phyloP scores from a whole-genome alignment of 306 rosid genomes.

The Castanea crenata region DNA sequence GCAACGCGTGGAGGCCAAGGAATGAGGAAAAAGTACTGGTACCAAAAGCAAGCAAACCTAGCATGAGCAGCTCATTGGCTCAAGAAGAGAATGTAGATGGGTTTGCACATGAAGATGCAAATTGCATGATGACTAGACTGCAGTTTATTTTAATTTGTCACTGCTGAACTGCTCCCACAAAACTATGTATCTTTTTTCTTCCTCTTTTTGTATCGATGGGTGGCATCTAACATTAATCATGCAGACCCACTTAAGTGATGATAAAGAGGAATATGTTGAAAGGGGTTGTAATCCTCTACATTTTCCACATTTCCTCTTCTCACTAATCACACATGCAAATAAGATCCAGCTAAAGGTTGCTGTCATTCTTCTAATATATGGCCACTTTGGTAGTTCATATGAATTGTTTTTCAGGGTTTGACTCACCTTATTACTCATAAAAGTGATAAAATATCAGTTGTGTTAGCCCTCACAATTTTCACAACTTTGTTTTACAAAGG shows the following conservation, averaged over 20 bases:
- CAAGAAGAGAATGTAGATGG: not conserved
- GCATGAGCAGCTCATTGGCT: conserved; percentile 33
- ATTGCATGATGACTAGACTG: conserved; percentile 24
- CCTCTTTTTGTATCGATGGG: not conserved
- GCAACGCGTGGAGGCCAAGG: conserved; percentile 1
- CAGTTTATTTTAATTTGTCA: not conserved
- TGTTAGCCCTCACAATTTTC: too few relatives aligned
- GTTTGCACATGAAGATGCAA: conserved; percentile 22
- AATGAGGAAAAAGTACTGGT: conserved; percentile 4
- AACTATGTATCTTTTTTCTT: not conserved
- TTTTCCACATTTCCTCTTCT: not conserved
- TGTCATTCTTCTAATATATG: too few relatives aligned
- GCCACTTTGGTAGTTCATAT: too few relatives aligned
- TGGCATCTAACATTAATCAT: not conserved
- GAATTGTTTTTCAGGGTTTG: too few relatives aligned
- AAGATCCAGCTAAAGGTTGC: too few relatives aligned
- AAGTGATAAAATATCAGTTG: not conserved
- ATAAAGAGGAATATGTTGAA: not conserved
- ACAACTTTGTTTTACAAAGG: too few relatives aligned
- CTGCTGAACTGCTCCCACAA: conserved; percentile 13
- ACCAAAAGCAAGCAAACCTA: conserved; percentile 15
- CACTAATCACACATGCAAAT: too few relatives aligned
- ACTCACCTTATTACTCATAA: too few relatives aligned
- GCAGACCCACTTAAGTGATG: too few relatives aligned
- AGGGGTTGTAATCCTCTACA: not conserved